A percentile compares a stretch with the other conserved stretches of the same genome.
Conservation (phyloP, 495 filamentous ascomycete species). For the Parathielavia appendiculata region DNA sequence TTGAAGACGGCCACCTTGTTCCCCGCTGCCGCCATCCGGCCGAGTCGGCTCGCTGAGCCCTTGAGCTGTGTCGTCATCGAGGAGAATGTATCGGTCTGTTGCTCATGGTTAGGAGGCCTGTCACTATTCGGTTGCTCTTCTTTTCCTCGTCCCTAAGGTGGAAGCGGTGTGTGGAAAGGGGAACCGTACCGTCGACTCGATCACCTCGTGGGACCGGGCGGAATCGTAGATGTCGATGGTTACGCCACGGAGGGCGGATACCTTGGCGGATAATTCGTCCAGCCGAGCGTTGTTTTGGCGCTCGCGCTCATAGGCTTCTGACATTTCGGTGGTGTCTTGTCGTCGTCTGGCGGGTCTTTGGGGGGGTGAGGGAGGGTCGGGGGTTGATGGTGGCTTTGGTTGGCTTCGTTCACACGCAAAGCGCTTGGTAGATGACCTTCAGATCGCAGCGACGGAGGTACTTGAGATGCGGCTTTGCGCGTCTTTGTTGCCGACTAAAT, state of each 20-base stretch:
- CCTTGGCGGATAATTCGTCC: conserved; percentile 81
- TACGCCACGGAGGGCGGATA: conserved; percentile 86
- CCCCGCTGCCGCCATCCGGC: conserved; percentile 85
- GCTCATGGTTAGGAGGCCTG: not conserved
- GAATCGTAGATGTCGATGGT: conserved; percentile 99
- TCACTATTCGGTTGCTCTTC: not conserved
- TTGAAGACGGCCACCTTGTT: conserved; percentile 89
- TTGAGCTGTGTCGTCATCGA: conserved; percentile 63
- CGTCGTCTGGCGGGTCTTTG: not conserved
- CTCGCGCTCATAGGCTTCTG: conserved; percentile 93
- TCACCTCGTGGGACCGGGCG: conserved; percentile 75
- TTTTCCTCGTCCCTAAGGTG: not conserved
- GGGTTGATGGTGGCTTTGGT: not conserved
- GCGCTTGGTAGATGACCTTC: too few species aligned
- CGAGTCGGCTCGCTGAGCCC: conserved; percentile 78
- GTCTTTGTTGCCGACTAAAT: too few species aligned
- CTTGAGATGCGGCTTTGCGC: too few species aligned
- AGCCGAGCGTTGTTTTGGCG: conserved; percentile 94
- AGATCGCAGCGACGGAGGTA: too few species aligned
- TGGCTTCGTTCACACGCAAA: not conserved
- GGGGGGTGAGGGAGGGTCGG: not conserved
- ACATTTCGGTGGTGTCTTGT: conserved; percentile 52
- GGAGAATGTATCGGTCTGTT: conserved; percentile 54
- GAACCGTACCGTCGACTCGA: conserved; percentile 72
- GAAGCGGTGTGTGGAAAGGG: too few species aligned